Conservation (phyloP, 495 filamentous ascomycete species). For the Hypoxylon trugodes region DNA sequence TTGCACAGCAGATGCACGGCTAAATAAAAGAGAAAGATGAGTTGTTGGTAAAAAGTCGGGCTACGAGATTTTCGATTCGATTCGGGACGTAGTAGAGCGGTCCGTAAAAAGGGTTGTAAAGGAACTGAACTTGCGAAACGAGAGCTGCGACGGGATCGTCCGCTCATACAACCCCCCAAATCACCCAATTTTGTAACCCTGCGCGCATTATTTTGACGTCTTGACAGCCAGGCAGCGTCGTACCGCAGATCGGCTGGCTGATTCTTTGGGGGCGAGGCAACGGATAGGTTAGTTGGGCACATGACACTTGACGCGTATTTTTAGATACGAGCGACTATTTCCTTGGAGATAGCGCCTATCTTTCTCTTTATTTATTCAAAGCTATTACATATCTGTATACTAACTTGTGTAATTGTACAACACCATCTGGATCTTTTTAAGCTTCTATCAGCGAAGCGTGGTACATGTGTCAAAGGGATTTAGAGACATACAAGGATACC, state of each 20-base stretch:
- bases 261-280: conserved; percentile 10
- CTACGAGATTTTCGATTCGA: no score
- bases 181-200: conserved; percentile 18
- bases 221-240: conserved; percentile 19
- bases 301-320: conserved; percentile 25
- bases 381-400: neutral
- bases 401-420: no score
- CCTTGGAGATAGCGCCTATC: neutral
- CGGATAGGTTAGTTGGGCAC: neutral
- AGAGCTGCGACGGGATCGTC: conserved; percentile 1
- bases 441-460: no score
- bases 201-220: conserved; percentile 7
- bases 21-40: no score
- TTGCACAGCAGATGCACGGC: conserved; percentile 14
- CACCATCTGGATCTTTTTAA: neutral
- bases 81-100: no score
- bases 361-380: neutral
- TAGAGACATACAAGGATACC: no score
- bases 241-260: conserved; percentile 20
- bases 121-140: conserved; percentile 8
- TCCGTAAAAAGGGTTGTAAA: neutral
- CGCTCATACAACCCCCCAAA: conserved; percentile 12
- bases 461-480: neutral
- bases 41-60: no score
- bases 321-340: conserved; percentile 21